Percentiles rank a stretch among this genome's conserved stretches.
These are phyloP conservation scores for Rhizopus stolonifer DNA, from an alignment of 371 early-diverging fungal genomes.

Conservation along the genomic window DNA sequence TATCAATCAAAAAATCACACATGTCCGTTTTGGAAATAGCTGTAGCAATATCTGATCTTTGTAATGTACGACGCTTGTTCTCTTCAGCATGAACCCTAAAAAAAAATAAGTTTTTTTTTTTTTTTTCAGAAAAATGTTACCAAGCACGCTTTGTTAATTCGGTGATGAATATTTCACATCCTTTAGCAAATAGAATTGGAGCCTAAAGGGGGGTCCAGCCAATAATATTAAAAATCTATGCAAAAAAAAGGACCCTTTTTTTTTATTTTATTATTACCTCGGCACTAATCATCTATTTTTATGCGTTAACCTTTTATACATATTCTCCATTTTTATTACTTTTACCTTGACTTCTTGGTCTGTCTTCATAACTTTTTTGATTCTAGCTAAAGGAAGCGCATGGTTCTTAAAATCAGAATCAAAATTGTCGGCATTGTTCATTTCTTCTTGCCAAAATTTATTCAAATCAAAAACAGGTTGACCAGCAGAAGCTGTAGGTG, in stretches of 20 bases:
- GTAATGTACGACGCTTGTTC: slow-evolving; percentile 97
- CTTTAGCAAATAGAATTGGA: slow-evolving; percentile 96
- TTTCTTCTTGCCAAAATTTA: slow-evolving; percentile 50
- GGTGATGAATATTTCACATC: slow-evolving; percentile 96
- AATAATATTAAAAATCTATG: slow-evolving; percentile 16
- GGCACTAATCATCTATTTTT: slow-evolving; percentile 36
- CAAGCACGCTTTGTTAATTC: slow-evolving; percentile 96
- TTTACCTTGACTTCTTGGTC: slow-evolving; percentile 96
- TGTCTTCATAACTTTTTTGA: slow-evolving; percentile 99
- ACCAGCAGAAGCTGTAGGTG: slow-evolving; percentile 23
- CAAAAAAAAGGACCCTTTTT: slow-evolving; percentile 2
- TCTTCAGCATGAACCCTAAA: slow-evolving; percentile 96
- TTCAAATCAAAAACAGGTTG: slow-evolving; percentile 47
- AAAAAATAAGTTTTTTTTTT: background rate
- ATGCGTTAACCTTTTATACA: background rate
- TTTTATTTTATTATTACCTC: slow-evolving; percentile 33
- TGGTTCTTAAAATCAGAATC: slow-evolving; percentile 88
- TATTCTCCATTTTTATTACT: background rate
- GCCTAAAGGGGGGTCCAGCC: slow-evolving; percentile 52
- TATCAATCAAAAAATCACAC: slow-evolving; percentile 99
- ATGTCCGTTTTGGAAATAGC: slow-evolving; percentile 94
- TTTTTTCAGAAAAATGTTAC: slow-evolving; percentile 25
- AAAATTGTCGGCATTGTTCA: slow-evolving; percentile 32
- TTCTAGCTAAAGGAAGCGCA: slow-evolving; percentile 94
- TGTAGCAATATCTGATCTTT: slow-evolving; percentile 92